These are phyloP conservation scores for Scutellaria baicalensis DNA, from an alignment of 257 asterid genomes.

Conservation along the genomic window DNA sequence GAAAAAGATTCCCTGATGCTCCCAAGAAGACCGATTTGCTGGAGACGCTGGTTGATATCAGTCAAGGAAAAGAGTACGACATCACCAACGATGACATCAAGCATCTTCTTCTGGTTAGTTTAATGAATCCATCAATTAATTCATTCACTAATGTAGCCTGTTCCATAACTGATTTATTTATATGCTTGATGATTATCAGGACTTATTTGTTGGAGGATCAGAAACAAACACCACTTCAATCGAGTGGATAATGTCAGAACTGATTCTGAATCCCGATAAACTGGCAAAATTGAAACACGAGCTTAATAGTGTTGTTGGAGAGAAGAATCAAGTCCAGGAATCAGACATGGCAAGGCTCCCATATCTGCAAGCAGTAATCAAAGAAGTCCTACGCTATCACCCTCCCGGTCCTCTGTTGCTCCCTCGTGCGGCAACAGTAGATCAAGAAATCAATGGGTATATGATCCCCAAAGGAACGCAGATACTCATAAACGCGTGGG, in stretches of 20 bases:
- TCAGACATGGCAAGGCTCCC: slow-evolving; percentile 20
- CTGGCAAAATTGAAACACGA: slow-evolving; percentile 9
- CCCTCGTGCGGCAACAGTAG: not conserved
- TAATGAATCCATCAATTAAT: too few species aligned
- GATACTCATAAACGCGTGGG: slow-evolving; percentile 25
- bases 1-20: not conserved
- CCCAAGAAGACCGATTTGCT: slow-evolving; percentile 9
- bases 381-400: slow-evolving; percentile 18
- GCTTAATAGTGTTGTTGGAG: not conserved
- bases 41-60: slow-evolving; percentile 6
- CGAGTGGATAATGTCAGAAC: slow-evolving; percentile 31
- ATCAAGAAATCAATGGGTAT: slow-evolving; percentile 15
- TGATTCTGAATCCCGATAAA: slow-evolving; percentile 11
- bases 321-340: slow-evolving; percentile 1
- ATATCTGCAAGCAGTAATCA: slow-evolving; percentile 28
- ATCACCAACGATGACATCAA: not conserved
- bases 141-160: too few species aligned
- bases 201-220: not conserved
- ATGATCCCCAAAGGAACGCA: slow-evolving; percentile 24
- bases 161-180: not conserved
- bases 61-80: not conserved
- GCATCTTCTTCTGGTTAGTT: slow-evolving; percentile 3
- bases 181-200: not conserved
- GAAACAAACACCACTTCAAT: not conserved
- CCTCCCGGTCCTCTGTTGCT: slow-evolving; percentile 18